Base-by-base conservation (phyloP, 768 basidiomycete genomes). In the Favolaschia claudopus region DNA sequence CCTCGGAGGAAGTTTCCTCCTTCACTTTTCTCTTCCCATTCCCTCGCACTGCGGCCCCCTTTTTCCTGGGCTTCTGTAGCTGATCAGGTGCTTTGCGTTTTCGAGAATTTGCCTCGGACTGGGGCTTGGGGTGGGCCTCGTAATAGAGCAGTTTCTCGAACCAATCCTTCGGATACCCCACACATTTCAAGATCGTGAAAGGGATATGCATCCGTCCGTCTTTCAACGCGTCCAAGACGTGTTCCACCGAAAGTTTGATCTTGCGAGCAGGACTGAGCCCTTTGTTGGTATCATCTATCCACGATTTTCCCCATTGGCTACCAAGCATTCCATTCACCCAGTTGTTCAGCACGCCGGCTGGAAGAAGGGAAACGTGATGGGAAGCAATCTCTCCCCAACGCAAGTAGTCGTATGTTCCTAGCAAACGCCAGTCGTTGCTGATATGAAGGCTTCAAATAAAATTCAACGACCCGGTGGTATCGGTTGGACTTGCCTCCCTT, bases 91-190 rank as follows among this genome's bases (percentile, higher is more conserved):
- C 44, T 52, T 52, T 8, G 20, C 32, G 34, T n/a, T 42, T 34
- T 37, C 27, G 10, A 19, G 46, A 8, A 10, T 53, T 49, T 15
- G 25, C 12, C 27, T 42, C 24, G 57, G 32, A 45, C n/a, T 48
- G 50, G 17, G 65, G 48, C 22, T 66, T 64, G 5, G 67, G 63
- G 31, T 64, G 38, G 13, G 63, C 47, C 31, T 62, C 42, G 31
- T 55, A 61, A 22, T 63, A 36, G 17, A 58, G 19, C 28, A 67
- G 50, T n/a, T 50, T 25, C 27, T 67, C 60, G 39, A 64, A 58
- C 67, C 63, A 67, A 12, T 64, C 60, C 13, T 60, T 28, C 8
- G 66, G 67, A 48, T 62, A 68, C n/a, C 60, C 60, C n/a, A 63
- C 65, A 27, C 67, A 67, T 27, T 63, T 55, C 27, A 68, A 52